Evolutionary conservation across 2,329 filamentous ascomycete species (phyloP).

Genomic region (Aspergillus sp.): DNA sequence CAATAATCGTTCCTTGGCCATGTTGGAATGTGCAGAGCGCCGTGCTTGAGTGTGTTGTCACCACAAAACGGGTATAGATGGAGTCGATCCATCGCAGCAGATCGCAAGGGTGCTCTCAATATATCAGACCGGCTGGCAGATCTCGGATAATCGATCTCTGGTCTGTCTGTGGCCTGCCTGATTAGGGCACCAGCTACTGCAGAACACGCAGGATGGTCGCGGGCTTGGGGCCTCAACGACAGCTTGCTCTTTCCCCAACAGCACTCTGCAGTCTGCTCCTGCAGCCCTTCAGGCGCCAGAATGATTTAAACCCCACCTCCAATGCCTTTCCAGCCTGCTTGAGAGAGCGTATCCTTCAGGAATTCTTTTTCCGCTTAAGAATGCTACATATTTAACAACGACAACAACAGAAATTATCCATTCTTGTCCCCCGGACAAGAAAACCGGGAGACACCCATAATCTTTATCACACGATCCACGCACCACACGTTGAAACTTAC

Average conservation of each 20-base stretch:
- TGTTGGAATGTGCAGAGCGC: too few species aligned
- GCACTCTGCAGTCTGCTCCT: neutral
- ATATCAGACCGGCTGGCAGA: too few species aligned
- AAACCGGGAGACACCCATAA: neutral
- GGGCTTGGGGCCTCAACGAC: neutral
- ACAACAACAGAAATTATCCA: neutral
- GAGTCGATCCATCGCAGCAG: too few species aligned
- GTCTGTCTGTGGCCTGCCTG: too few species aligned
- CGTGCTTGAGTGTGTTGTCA: too few species aligned
- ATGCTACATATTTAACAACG: conserved; percentile 4
- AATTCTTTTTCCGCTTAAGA: neutral
- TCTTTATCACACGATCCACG: neutral
- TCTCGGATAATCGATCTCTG: too few species aligned
- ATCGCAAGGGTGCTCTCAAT: too few species aligned
- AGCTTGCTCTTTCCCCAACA: neutral
- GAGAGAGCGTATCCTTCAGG: neutral
- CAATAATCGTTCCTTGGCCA: too few species aligned
- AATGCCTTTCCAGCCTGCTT: neutral
- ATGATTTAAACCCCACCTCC: neutral
- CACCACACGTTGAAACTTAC: neutral
- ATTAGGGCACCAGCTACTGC: too few species aligned
- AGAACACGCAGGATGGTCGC: neutral
- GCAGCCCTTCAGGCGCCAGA: neutral
- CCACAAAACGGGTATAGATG: too few species aligned
- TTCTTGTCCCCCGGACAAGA: neutral